These are phyloP conservation scores for Clarkia xantiana DNA, from an alignment of 345 rosid genomes.

Conservation along the genomic window DNA sequence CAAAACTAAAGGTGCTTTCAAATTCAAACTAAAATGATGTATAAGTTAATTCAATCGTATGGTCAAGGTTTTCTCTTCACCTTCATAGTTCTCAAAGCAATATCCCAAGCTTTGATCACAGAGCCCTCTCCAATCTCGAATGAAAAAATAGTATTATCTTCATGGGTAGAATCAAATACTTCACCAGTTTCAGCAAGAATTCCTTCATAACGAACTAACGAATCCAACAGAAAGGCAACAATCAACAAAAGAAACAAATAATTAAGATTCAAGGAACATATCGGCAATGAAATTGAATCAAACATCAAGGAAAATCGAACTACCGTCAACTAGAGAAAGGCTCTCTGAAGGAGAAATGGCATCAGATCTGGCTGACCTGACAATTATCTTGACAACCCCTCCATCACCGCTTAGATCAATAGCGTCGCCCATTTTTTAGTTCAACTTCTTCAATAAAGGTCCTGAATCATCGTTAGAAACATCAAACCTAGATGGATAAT, in stretches of 20 bases:
- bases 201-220: conserved; percentile 82
- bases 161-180: conserved; percentile 75
- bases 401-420: conserved; percentile 69
- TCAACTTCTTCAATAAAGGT: background rate
- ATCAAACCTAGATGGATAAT: no score
- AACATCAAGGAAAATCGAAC: background rate
- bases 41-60: background rate
- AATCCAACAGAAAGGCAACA: conserved; percentile 5
- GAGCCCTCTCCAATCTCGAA: conserved; percentile 80
- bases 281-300: background rate
- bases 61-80: conserved; percentile 15
- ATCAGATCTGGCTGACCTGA: conserved; percentile 50
- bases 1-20: background rate
- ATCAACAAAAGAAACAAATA: conserved; percentile 1
- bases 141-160: conserved; percentile 75
- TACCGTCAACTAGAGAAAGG: conserved; percentile 85
- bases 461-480: no score
- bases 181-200: conserved; percentile 67
- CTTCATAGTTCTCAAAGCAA: conserved; percentile 79
- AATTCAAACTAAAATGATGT: background rate
- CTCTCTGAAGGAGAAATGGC: conserved; percentile 55
- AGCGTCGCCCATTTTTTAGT: conserved; percentile 37
- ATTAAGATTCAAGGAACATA: background rate
- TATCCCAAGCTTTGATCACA: conserved; percentile 83
- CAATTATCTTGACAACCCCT: conserved; percentile 55